Conservation (phyloP, 116 monocot species). For the Trichopus zeylanicus region DNA sequence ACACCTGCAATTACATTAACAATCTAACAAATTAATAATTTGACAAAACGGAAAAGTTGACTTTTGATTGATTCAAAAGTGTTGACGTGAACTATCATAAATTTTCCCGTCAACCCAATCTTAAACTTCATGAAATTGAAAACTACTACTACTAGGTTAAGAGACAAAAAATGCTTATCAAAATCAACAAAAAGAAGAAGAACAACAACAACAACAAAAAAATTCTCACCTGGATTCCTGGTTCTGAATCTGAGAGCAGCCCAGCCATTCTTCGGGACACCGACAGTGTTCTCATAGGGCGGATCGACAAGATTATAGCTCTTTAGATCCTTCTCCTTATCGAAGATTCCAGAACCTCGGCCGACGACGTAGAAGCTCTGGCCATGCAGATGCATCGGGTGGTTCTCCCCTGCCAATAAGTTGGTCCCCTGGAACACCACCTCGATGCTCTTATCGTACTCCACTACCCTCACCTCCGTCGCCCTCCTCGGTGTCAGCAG, state of each 20-base stretch:
- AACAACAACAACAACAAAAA: background rate
- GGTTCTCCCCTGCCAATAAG: slow-evolving; percentile 18
- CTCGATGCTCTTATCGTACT: slow-evolving; percentile 23
- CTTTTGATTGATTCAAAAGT: too few species aligned
- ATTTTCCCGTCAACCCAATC: too few species aligned
- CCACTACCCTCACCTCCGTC: slow-evolving; percentile 30
- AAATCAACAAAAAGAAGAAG: background rate
- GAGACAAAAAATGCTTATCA: background rate
- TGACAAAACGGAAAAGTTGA: too few species aligned
- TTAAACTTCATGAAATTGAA: too few species aligned
- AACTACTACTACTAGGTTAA: too few species aligned
- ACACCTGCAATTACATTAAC: slow-evolving; percentile 16
- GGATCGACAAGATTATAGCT: slow-evolving; percentile 33
- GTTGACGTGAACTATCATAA: too few species aligned
- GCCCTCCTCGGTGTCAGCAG: background rate
- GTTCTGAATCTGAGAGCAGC: slow-evolving; percentile 24
- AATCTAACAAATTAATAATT: background rate
- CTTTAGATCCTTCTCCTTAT: slow-evolving; percentile 21
- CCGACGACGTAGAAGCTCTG: slow-evolving; percentile 40
- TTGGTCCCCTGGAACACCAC: slow-evolving; percentile 39
- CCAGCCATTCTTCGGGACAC: slow-evolving; percentile 24
- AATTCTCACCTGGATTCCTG: slow-evolving; percentile 27
- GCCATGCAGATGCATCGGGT: slow-evolving; percentile 49
- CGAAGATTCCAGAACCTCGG: slow-evolving; percentile 33
- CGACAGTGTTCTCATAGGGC: slow-evolving; percentile 23